phyloP scores from a whole-genome alignment of 805 yeast genomes.

The baker's yeast (Saccharomyces cerevisiae) region DNA sequence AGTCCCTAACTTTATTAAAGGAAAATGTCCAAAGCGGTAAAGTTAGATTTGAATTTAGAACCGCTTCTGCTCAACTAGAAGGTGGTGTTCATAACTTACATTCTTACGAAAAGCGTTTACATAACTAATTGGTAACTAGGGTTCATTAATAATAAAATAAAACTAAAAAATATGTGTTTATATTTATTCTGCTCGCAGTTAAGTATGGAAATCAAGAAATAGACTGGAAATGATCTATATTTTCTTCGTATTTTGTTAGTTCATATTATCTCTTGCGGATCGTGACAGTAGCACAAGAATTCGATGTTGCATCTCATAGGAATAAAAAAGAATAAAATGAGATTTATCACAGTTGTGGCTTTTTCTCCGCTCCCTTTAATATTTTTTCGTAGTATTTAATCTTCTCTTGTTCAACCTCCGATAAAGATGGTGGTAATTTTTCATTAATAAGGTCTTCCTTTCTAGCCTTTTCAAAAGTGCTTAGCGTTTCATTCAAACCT shows the following conservation, averaged over 20 bases:
- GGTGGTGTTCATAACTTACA: slow-evolving; percentile 96
- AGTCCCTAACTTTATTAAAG: slow-evolving; percentile 56
- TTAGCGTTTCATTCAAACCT: slow-evolving; percentile 61
- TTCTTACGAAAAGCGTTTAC: slow-evolving; percentile 95
- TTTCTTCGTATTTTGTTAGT: not conserved
- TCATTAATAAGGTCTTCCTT: slow-evolving; percentile 76
- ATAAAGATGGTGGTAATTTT: slow-evolving; percentile 74
- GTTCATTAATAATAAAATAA: not conserved
- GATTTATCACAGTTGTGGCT: slow-evolving; percentile 1
- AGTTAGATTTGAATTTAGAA: slow-evolving; percentile 92
- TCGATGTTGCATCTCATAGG: not conserved
- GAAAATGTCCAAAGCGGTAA: slow-evolving; percentile 54
- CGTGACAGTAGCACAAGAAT: not conserved
- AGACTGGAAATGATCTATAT: not conserved
- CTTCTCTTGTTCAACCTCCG: slow-evolving; percentile 43
- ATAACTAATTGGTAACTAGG: slow-evolving; percentile 45
- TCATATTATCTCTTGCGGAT: not conserved
- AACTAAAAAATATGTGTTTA: not conserved
- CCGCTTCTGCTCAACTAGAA: slow-evolving; percentile 97
- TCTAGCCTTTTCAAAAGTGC: slow-evolving; percentile 75
- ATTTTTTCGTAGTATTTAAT: slow-evolving; percentile 39
- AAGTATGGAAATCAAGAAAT: not conserved
- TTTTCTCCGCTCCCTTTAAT: slow-evolving; percentile 16
- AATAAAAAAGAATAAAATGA: not conserved
- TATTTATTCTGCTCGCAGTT: not conserved